Conservation (phyloP, 441 rosid species). For the Isatis lusitanica region DNA sequence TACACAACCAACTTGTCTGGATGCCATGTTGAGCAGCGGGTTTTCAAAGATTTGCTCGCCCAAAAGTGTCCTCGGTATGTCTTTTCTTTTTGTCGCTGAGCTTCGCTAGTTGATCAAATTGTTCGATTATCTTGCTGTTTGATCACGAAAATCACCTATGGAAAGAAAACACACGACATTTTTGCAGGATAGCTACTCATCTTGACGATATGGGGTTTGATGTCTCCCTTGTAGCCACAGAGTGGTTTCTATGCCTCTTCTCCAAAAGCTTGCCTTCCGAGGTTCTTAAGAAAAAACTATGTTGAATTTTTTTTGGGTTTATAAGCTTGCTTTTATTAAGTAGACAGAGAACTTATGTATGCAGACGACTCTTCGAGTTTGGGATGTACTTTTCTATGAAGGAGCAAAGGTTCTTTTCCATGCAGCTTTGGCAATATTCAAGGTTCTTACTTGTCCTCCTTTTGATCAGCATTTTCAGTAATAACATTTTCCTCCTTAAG, state of each 20-base stretch:
- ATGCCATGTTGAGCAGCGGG: constrained; percentile 97
- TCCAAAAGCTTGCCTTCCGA: constrained; percentile 98
- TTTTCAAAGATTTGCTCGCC: constrained; percentile 83
- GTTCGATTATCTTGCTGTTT: constrained; percentile 9
- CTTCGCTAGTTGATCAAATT: neutral
- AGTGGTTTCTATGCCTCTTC: constrained; percentile 98
- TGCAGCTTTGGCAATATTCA: constrained; percentile 94
- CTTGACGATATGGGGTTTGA: constrained; percentile 90
- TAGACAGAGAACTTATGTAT: constrained; percentile 13
- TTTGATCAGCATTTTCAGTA: neutral
- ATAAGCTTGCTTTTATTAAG: neutral
- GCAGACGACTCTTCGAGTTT: constrained; percentile 93
- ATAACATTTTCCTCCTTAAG: neutral
- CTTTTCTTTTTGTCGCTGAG: neutral
- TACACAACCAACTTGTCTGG: constrained; percentile 92
- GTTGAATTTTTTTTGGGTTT: neutral
- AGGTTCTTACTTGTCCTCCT: constrained; percentile 48
- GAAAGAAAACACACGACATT: neutral
- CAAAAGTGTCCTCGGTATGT: constrained; percentile 82
- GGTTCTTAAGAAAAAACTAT: constrained; percentile 42
- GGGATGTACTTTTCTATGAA: constrained; percentile 97
- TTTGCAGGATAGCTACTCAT: constrained; percentile 80
- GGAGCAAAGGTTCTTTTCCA: constrained; percentile 96
- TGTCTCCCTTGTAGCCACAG: constrained; percentile 96
- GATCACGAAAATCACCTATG: neutral